Base-by-base conservation (phyloP, 148 eudicot genomes). In the Linanthus parryae region DNA sequence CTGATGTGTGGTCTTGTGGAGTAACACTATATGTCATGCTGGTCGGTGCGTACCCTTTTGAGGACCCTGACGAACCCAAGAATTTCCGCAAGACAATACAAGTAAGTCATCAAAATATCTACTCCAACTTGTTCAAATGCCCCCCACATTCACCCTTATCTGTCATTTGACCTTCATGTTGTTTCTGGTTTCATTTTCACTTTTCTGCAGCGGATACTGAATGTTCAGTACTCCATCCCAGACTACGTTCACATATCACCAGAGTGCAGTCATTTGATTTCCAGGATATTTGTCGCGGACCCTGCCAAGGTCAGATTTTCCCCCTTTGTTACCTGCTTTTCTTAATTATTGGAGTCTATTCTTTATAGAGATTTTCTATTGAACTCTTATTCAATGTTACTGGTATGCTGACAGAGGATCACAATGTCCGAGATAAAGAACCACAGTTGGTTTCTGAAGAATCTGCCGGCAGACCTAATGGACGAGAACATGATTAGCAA, bases 1-100 rank as follows among this genome's bases (percentile, higher is more conserved):
- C 97, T 51, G 95, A 85, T 73, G 97, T 90, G 52, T 90, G 95
- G 97, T 85, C 95, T 54, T 90, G 95, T 69, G 97, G 91, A 45
- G 97, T 85, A 17, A 90, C 97, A 14, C 63, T 90, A 59, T 89
- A 89, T 52, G 97, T 89, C 45, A 89, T 89, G 97, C 65, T 89
- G 57, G 84, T 89, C 38, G 97, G 97, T 18, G 84, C 97, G 48
- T 89, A 89, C 62, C 97, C 95, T 12, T 89, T 89, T 58, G 97
- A 89, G 72, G 97, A 89, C 55, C 97, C 97, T 0, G 85, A 82
- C 39, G 95, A 89, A 58, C 97, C 97, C 19, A 85, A 77, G 65
- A 83, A 90, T 59, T 90, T 85, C 38, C 71, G 88, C 36, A 85
- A 82, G 81, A 90, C 95, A 20, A 90, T 90, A 66, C 88, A 82